Conservation (phyloP, 768 basidiomycete species). For the Boletus rubropictus region DNA sequence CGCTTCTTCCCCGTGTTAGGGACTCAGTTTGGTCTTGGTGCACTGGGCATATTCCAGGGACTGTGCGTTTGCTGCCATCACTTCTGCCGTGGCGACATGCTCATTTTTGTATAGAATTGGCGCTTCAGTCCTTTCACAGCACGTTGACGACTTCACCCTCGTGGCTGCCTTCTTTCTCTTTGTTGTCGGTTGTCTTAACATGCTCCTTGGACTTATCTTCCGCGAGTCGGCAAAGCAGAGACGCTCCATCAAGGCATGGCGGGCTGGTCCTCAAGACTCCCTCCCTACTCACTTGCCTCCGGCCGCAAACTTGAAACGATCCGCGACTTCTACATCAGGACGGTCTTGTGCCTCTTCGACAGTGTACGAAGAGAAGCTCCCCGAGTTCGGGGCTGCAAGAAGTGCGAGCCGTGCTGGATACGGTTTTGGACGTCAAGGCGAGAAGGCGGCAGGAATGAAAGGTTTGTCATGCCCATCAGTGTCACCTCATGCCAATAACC, state of each 20-base stretch:
- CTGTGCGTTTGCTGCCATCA: slow-evolving; percentile 44
- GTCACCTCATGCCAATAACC: slow-evolving; percentile 2
- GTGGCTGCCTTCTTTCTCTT: slow-evolving; percentile 91
- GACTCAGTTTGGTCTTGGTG: slow-evolving; percentile 75
- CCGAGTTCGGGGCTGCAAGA: slow-evolving; percentile 20
- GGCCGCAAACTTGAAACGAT: slow-evolving; percentile 21
- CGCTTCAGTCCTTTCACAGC: slow-evolving; percentile 67
- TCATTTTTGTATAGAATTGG: slow-evolving; percentile 45
- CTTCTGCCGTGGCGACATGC: neutral
- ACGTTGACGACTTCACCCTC: slow-evolving; percentile 83
- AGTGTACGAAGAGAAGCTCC: slow-evolving; percentile 26
- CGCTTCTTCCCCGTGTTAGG: slow-evolving; percentile 86
- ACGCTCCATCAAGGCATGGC: slow-evolving; percentile 62
- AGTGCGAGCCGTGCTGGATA: slow-evolving; percentile 43
- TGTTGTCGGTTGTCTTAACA: slow-evolving; percentile 84
- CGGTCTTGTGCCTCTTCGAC: slow-evolving; percentile 27
- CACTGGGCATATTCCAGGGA: slow-evolving; percentile 83
- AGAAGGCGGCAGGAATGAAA: slow-evolving; percentile 61
- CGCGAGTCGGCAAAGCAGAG: slow-evolving; percentile 55
- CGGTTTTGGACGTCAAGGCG: slow-evolving; percentile 78
- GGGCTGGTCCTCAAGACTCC: slow-evolving; percentile 44
- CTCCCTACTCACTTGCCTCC: slow-evolving; percentile 41
- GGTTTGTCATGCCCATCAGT: slow-evolving; percentile 32
- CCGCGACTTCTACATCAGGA: slow-evolving; percentile 19
- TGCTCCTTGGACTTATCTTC: slow-evolving; percentile 71